Evolutionary conservation across 1,284 basidiomycete species (phyloP), one percentile per base, ranked within the genome.

Genomic region (Leccinum pseudoinsigne): DNA sequence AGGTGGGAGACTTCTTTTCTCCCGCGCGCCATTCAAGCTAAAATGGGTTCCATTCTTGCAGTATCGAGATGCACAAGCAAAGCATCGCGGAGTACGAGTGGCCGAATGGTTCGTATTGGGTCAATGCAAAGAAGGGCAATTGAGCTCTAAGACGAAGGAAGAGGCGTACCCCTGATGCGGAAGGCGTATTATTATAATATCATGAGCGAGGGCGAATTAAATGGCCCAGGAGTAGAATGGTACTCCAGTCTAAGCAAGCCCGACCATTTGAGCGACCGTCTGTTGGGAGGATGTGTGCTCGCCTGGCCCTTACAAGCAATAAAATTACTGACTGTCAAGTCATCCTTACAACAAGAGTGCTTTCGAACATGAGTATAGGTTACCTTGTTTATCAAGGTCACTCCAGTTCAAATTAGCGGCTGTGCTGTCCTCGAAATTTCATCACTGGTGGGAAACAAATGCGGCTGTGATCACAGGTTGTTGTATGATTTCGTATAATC

Each of bases 31-130:
- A 3, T 40, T 59, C 55, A 54, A 38, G 58, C 54, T 58, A n/a
- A 62, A n/a, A 1, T 23, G 26, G 8, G 28, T 36, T 21, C 5
- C 31, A 12, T 53, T 5, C 18, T 31, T 60, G 57, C 68, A 91
- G 90, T 67, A 93, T 93, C 72, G 88, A 93, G 78, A 92, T 93
- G 85, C 80, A 84, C 70, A 81, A 85, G 71, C 72, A 80, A 59
- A 92, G 89, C 71, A 89, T 93, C 65, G 84, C 82, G 4, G 85
- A 90, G 71, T 93, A 82, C 69, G 87, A 91, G 74, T 93, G 84
- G 84, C 91, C 91, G 3, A 79, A 85, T 69, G 90, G 90, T 4
- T 82, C 84, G 5, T 92, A 92, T 73, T 93, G 90, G 90, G 79
- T 74, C 23, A 57, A 62, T 71, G 74, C 34, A 63, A 72, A 34